Conservation (phyloP, 345 rosid genomes). For the Iberis pinnata region DNA sequence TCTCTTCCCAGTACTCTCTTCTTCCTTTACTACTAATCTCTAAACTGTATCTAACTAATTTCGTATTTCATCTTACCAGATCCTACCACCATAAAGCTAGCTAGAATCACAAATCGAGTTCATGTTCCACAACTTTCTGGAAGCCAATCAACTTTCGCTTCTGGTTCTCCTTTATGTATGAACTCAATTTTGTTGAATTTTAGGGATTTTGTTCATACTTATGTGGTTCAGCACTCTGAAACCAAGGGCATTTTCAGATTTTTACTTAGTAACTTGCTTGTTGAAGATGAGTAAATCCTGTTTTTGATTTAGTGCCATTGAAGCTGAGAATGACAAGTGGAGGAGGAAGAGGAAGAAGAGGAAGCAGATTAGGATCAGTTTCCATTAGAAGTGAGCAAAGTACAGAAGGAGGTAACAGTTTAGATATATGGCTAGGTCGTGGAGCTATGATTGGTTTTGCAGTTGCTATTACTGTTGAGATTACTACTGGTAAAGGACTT, state of each 20-base stretch:
- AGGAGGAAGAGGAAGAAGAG: conserved; percentile 23
- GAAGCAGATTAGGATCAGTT: conserved; percentile 37
- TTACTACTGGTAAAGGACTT: conserved; percentile 81
- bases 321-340: conserved; percentile 31
- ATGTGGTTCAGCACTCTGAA: no score
- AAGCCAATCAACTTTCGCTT: conserved; percentile 39
- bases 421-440: conserved; percentile 91
- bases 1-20: conserved; percentile 37
- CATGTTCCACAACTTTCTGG: conserved; percentile 32
- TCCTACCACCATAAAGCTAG: conserved; percentile 27
- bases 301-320: conserved; percentile 31
- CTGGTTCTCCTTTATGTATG: conserved; percentile 61
- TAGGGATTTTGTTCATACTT: background rate
- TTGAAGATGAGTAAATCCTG: background rate
- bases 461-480: conserved; percentile 59
- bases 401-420: conserved; percentile 41
- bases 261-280: background rate
- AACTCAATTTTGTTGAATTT: background rate
- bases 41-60: conserved; percentile 14
- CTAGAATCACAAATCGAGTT: conserved; percentile 22
- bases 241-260: no score
- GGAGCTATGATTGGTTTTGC: conserved; percentile 90
- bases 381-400: conserved; percentile 67
- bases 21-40: background rate
- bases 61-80: conserved; percentile 32